phyloP scores from a whole-genome alignment of 2,329 filamentous ascomycete genomes.

The Myriosclerotinia duriaeana region DNA sequence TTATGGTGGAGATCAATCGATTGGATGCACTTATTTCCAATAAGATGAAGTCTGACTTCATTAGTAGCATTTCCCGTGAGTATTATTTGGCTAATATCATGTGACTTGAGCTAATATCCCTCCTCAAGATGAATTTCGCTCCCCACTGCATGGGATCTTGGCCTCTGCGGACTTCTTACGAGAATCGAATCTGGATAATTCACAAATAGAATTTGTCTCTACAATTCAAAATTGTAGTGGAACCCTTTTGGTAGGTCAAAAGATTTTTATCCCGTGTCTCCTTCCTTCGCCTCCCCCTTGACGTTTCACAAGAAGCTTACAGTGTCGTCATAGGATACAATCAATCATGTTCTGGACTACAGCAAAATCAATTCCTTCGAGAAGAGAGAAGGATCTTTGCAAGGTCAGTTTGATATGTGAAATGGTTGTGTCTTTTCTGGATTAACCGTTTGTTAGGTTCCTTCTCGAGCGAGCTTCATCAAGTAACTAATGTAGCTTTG shows the following conservation, averaged over 20 bases:
- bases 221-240: conserved; percentile 52
- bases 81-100: conserved; percentile 41
- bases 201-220: conserved; percentile 22
- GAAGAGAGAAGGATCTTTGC: conserved; percentile 30
- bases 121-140: conserved; percentile 49
- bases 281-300: too few relatives aligned
- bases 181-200: conserved; percentile 11
- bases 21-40: conserved; percentile 49
- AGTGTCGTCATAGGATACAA: conserved; percentile 44
- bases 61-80: conserved; percentile 50
- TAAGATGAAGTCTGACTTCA: conserved; percentile 53
- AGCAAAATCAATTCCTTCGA: conserved; percentile 52
- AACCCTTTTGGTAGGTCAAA: conserved; percentile 45
- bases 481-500: conserved; percentile 35
- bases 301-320: not conserved
- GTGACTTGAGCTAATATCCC: conserved; percentile 26
- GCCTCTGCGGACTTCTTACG: conserved; percentile 46
- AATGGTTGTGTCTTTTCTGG: not conserved
- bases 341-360: conserved; percentile 54
- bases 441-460: conserved; percentile 26
- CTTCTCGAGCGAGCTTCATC: conserved; percentile 36
- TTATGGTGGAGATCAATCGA: conserved; percentile 36
- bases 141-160: conserved; percentile 58
- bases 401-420: conserved; percentile 24
- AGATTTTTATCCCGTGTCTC: not conserved